A percentile compares a stretch with the other conserved stretches of the same genome.
phyloP scores from a whole-genome alignment of 2,329 filamentous ascomycete genomes.

The Myriosclerotinia curreyana region DNA sequence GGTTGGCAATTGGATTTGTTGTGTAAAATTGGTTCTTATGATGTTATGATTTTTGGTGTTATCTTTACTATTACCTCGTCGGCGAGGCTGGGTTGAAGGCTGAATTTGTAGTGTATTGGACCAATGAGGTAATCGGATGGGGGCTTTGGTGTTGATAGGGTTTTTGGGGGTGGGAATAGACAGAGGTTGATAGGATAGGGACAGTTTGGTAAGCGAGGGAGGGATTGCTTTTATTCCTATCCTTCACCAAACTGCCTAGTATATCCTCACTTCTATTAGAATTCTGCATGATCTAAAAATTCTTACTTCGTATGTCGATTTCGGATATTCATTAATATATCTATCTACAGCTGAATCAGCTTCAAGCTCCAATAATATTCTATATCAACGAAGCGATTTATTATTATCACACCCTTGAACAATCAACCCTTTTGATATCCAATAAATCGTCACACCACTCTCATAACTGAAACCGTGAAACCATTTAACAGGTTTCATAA shows the following conservation, averaged over 20 bases:
- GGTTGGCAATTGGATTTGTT: neutral
- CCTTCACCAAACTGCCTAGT: no score
- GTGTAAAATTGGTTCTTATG: neutral
- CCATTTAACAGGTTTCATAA: conserved; percentile 13
- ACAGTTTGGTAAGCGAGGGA: neutral
- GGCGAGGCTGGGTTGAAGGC: conserved; percentile 18
- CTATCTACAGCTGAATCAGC: conserved; percentile 3
- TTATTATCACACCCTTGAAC: conserved; percentile 11
- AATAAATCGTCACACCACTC: neutral
- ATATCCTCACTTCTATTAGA: neutral
- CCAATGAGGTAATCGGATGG: conserved; percentile 15
- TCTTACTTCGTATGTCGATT: neutral
- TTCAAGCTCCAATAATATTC: conserved; percentile 4
- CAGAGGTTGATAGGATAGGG: neutral
- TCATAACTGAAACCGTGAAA: conserved; percentile 13
- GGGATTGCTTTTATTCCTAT: neutral
- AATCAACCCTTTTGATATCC: neutral
- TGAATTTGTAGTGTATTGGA: conserved; percentile 16
- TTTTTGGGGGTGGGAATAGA: neutral
- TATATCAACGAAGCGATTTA: neutral
- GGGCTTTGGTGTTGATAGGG: neutral
- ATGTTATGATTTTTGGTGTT: neutral
- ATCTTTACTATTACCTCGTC: conserved; percentile 11
- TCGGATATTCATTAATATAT: neutral
- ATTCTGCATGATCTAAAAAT: neutral